Conservation (phyloP, 495 filamentous ascomycete species). For the Penicillium silybi region DNA sequence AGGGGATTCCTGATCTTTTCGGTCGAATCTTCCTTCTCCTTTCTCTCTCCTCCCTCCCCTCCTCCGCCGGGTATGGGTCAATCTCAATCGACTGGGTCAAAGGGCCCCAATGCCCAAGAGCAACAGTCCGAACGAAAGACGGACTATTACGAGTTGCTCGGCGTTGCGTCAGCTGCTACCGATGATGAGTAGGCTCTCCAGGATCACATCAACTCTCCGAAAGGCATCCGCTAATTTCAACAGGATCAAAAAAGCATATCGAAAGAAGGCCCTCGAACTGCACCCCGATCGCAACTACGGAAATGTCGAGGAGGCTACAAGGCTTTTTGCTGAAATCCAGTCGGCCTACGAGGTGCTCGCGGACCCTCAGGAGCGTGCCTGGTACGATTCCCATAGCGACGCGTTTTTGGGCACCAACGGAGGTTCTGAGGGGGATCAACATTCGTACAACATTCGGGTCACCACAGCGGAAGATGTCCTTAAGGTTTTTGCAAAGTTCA, state of each 20-base stretch:
- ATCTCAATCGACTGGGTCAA: slow-evolving; percentile 60
- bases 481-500: slow-evolving; percentile 69
- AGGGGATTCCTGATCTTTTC: neutral
- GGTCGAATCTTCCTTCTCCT: neutral
- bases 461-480: slow-evolving; percentile 77
- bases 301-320: slow-evolving; percentile 76
- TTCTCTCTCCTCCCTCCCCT: neutral
- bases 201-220: neutral
- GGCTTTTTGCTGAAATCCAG: slow-evolving; percentile 85
- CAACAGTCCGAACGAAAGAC: slow-evolving; percentile 50
- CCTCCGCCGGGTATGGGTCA: slow-evolving; percentile 65
- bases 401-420: slow-evolving; percentile 66
- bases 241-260: slow-evolving; percentile 92
- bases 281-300: slow-evolving; percentile 95
- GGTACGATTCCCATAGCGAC: slow-evolving; percentile 95
- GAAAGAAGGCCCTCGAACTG: slow-evolving; percentile 82
- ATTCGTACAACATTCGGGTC: slow-evolving; percentile 60
- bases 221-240: neutral
- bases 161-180: slow-evolving; percentile 62
- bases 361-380: slow-evolving; percentile 90
- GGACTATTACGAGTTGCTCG: slow-evolving; percentile 91
- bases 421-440: slow-evolving; percentile 39
- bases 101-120: slow-evolving; percentile 20
- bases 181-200: slow-evolving; percentile 71
- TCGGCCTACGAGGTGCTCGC: slow-evolving; percentile 92